Percentiles rank a stretch among this genome's conserved stretches.
Evolutionary conservation across 2,329 filamentous ascomycete species (phyloP).

Genomic region (Cercospora zeina): DNA sequence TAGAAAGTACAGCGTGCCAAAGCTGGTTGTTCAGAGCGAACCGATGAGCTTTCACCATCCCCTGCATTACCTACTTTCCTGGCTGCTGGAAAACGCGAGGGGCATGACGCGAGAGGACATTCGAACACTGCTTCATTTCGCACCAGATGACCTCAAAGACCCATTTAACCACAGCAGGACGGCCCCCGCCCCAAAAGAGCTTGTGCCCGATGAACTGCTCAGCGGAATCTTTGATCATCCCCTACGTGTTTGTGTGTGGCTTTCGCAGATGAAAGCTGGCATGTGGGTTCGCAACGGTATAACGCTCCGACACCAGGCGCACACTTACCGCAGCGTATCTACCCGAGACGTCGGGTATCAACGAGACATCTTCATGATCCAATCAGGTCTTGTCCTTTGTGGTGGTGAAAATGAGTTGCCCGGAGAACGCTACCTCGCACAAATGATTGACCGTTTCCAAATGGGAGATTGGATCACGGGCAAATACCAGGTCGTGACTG

Average conservation of each 20-base stretch:
- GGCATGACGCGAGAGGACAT: constrained; percentile 69
- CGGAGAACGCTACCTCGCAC: constrained; percentile 67
- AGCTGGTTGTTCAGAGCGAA: constrained; percentile 84
- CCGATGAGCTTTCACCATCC: constrained; percentile 97
- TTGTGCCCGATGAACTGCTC: constrained; percentile 37
- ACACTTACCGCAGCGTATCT: constrained; percentile 84
- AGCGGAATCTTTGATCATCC: constrained; percentile 79
- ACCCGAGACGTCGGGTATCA: constrained; percentile 92
- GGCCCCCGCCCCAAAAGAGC: constrained; percentile 26
- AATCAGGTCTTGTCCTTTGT: constrained; percentile 85
- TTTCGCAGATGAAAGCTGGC: constrained; percentile 95
- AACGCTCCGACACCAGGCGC: constrained; percentile 90
- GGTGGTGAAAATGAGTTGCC: constrained; percentile 63
- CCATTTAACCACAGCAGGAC: constrained; percentile 35
- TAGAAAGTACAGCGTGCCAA: constrained; percentile 64
- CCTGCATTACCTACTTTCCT: constrained; percentile 92
- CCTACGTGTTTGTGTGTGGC: constrained; percentile 88
- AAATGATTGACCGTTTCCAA: constrained; percentile 88
- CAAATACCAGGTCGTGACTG: constrained; percentile 70
- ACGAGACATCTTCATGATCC: constrained; percentile 88
- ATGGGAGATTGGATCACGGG: constrained; percentile 85
- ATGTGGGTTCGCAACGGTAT: constrained; percentile 99
- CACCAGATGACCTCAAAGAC: constrained; percentile 65
- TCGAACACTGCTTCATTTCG: constrained; percentile 68
- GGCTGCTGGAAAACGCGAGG: constrained; percentile 88